These are phyloP conservation scores for Gastrolobium villosum DNA, from an alignment of 306 rosid genomes.

Conservation along the genomic window DNA sequence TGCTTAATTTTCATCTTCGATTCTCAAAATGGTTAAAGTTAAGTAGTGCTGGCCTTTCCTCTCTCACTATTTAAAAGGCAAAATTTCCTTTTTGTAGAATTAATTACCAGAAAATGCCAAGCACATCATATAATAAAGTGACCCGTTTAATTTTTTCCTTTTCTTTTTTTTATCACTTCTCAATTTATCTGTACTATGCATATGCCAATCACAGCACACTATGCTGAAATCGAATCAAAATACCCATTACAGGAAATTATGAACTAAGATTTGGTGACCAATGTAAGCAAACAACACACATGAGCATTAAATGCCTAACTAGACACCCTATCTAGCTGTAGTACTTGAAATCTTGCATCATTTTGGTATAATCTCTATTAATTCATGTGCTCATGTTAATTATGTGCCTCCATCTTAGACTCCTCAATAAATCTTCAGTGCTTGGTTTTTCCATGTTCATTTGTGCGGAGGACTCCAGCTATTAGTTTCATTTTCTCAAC, in stretches of 20 bases:
- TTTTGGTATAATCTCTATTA: slow-evolving; percentile 24
- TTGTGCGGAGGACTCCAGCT: neutral
- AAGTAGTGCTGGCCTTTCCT: neutral
- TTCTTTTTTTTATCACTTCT: neutral
- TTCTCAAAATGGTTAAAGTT: slow-evolving; percentile 19
- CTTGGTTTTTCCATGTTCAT: slow-evolving; percentile 6
- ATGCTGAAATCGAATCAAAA: neutral
- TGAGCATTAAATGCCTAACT: slow-evolving; percentile 8
- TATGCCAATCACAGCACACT: neutral
- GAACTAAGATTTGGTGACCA: slow-evolving; percentile 19
- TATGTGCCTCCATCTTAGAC: slow-evolving; percentile 2
- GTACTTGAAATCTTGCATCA: slow-evolving; percentile 7
- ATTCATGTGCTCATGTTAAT: slow-evolving; percentile 21
- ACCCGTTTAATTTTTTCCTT: too few species aligned
- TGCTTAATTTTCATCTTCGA: neutral
- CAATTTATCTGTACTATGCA: too few species aligned
- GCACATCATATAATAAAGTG: too few species aligned
- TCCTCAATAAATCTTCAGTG: slow-evolving; percentile 21
- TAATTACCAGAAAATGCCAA: neutral
- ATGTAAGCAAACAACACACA: slow-evolving; percentile 21
- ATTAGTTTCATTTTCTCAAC: slow-evolving; percentile 7
- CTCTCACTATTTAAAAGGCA: neutral
- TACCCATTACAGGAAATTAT: slow-evolving; percentile 12
- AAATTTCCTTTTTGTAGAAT: neutral
- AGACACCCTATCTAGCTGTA: slow-evolving; percentile 12